Evolutionary conservation across 441 rosid species (phyloP).

Genomic region (Croton setiger): DNA sequence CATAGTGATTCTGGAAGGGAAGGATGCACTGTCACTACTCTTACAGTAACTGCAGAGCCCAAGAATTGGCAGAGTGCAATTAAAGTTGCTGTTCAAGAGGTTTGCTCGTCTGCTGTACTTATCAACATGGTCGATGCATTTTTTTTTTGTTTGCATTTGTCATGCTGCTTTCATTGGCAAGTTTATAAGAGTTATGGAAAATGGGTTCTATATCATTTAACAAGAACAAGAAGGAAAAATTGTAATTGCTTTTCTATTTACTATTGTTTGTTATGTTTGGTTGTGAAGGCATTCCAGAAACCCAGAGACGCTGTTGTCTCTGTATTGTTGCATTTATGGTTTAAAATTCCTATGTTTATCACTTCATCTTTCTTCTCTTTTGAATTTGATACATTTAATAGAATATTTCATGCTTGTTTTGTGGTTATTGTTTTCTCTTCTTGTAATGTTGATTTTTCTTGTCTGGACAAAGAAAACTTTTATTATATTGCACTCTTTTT

Average conservation of each 20-base stretch:
- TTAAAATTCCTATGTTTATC: not conserved
- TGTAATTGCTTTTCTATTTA: not conserved
- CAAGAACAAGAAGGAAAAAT: not conserved
- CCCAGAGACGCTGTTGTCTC: not conserved
- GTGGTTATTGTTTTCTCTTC: not conserved
- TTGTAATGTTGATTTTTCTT: not conserved
- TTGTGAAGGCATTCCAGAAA: not conserved
- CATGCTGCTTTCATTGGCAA: slow-evolving; percentile 8
- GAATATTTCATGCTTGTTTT: not conserved
- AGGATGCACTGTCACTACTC: slow-evolving; percentile 99
- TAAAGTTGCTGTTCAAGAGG: slow-evolving; percentile 98
- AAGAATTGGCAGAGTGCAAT: slow-evolving; percentile 96
- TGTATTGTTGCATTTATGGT: not conserved
- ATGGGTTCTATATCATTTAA: not conserved
- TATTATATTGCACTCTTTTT: not conserved
- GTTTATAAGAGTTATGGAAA: not conserved
- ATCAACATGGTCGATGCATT: not conserved
- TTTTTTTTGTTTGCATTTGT: slow-evolving; percentile 8
- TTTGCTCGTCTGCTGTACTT: slow-evolving; percentile 33
- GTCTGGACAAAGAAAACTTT: not conserved
- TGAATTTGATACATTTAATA: not conserved
- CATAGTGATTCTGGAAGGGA: slow-evolving; percentile 99
- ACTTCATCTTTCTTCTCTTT: not conserved
- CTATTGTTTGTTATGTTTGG: not conserved
- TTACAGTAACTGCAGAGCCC: slow-evolving; percentile 98